Conservation (phyloP, 345 rosid genomes). For the Corymbia maculata region DNA sequence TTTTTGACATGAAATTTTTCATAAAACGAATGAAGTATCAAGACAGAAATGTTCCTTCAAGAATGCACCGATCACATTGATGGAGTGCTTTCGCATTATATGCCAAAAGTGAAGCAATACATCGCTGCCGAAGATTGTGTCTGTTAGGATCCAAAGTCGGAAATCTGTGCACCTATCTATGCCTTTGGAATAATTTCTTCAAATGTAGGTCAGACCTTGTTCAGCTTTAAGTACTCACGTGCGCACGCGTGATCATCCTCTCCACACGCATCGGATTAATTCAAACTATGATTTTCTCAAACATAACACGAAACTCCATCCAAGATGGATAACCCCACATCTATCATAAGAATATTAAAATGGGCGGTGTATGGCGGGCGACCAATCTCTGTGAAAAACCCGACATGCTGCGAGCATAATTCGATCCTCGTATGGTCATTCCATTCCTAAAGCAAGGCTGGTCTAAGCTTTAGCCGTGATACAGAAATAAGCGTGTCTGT, state of each 20-base stretch:
- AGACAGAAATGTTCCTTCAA: not conserved
- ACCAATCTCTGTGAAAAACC: not conserved
- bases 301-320: not conserved
- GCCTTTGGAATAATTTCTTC: not conserved
- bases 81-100: not conserved
- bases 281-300: not conserved
- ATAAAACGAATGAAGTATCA: not conserved
- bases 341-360: not conserved
- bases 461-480: not conserved
- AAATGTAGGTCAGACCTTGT: not conserved
- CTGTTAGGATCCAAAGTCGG: not conserved
- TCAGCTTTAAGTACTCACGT: not conserved
- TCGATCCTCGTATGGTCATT: not conserved
- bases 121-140: not conserved
- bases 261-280: not conserved
- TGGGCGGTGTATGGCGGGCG: accelerated
- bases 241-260: not conserved
- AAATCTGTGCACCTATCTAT: not conserved
- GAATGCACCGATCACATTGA: not conserved
- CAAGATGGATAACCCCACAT: not conserved
- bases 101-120: not conserved
- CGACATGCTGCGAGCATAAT: not conserved
- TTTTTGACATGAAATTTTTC: accelerated
- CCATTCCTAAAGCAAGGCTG: not conserved
- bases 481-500: not conserved